Conservation (phyloP, 352 stramenopile genomes). For the Pythium oligandrum region DNA sequence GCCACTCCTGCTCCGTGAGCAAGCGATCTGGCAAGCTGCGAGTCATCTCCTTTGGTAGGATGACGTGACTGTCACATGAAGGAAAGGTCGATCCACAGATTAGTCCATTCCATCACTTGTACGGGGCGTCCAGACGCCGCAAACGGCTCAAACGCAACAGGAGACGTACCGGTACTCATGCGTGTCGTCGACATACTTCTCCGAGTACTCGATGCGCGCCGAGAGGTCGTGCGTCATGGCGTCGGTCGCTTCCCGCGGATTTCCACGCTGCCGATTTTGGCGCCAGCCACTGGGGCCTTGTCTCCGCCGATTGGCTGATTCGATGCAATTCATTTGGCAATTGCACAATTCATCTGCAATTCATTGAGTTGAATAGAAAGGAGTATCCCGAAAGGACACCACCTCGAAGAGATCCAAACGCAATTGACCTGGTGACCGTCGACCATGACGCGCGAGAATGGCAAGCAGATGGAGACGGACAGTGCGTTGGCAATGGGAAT, state of each 20-base stretch:
- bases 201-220: conserved; percentile 93
- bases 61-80: conserved; percentile 83
- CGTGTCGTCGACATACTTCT: conserved; percentile 93
- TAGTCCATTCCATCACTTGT: neutral
- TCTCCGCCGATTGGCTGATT: conserved; percentile 15
- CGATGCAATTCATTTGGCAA: neutral
- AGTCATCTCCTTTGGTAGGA: conserved; percentile 97
- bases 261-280: conserved; percentile 7
- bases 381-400: neutral
- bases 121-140: neutral
- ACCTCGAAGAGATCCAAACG: conserved; percentile 15
- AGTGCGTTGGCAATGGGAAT: conserved; percentile 29
- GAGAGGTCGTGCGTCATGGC: conserved; percentile 82
- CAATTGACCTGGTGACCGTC: conserved; percentile 1
- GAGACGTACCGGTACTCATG: conserved; percentile 87
- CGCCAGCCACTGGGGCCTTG: neutral
- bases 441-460: conserved; percentile 50
- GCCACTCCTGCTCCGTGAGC: conserved; percentile 96
- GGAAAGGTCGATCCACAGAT: neutral
- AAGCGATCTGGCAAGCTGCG: conserved; percentile 94
- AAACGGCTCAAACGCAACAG: neutral
- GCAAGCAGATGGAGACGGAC: conserved; percentile 81
- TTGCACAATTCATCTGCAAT: conserved; percentile 3
- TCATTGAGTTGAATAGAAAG: neutral
- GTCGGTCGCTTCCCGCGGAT: conserved; percentile 4